These are phyloP conservation scores for Thymus mandschuricus DNA, from an alignment of 257 asterid species.

Conservation along the genomic window DNA sequence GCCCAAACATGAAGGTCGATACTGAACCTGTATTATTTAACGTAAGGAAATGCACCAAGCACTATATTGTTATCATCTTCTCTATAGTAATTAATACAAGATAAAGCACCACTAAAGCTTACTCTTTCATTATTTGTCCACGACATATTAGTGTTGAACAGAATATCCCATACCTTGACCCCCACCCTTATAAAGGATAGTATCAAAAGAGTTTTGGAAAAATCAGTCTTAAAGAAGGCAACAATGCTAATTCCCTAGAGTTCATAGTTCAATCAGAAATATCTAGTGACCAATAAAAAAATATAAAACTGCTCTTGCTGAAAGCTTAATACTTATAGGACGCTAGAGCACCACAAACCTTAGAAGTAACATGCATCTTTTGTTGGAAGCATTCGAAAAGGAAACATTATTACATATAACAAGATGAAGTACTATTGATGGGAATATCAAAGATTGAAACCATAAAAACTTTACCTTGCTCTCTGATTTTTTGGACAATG, in stretches of 20 bases:
- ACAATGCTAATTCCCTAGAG: not conserved
- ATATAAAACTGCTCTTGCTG: not conserved
- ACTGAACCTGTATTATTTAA: constrained; percentile 12
- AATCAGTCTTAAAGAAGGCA: not conserved
- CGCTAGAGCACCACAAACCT: constrained; percentile 18
- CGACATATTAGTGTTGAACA: not conserved
- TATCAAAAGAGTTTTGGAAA: not conserved
- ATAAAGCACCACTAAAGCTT: not conserved
- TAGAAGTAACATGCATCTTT: constrained; percentile 8
- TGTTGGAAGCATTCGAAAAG: constrained; percentile 21
- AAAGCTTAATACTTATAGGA: not conserved
- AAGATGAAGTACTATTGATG: constrained; percentile 2
- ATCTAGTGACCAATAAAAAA: not conserved
- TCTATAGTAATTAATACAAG: not conserved
- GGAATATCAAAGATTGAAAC: constrained; percentile 18
- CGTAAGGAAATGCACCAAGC: not conserved
- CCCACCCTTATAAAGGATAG: not conserved
- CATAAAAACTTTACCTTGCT: constrained; percentile 55
- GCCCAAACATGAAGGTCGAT: constrained; percentile 10
- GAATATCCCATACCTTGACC: not conserved
- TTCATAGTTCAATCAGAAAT: constrained; percentile 9
- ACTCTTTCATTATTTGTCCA: not conserved
- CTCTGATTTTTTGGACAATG: constrained; percentile 41
- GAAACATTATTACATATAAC: not conserved
- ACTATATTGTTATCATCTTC: not conserved